Evolutionary conservation across 345 rosid genomes (phyloP).

Genomic region (Camelina hispida): DNA sequence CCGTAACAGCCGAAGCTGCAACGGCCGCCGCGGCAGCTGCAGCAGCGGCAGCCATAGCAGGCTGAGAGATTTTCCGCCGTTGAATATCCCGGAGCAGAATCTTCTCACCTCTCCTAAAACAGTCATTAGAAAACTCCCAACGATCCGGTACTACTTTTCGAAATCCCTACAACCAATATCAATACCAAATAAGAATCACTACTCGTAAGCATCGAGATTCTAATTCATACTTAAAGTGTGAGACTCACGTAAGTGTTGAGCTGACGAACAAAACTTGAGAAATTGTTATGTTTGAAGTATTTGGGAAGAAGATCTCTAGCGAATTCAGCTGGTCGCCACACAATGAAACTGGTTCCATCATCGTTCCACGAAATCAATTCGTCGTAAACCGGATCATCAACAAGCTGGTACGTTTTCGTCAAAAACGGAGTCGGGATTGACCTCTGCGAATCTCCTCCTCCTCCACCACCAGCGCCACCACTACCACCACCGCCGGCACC

Average conservation of each 20-base stretch:
- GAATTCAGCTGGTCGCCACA: slow-evolving; percentile 94
- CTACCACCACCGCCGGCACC: slow-evolving; percentile 38
- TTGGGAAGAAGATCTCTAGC: slow-evolving; percentile 92
- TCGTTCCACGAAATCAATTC: slow-evolving; percentile 91
- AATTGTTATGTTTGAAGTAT: slow-evolving; percentile 92
- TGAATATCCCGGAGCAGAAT: slow-evolving; percentile 79
- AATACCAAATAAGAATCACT: neutral
- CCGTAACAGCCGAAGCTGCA: slow-evolving; percentile 35
- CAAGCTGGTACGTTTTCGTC: slow-evolving; percentile 85
- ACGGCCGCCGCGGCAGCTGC: slow-evolving; percentile 29
- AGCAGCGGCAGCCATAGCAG: slow-evolving; percentile 25
- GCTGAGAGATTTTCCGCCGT: slow-evolving; percentile 71
- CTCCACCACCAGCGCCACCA: slow-evolving; percentile 19
- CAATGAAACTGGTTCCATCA: slow-evolving; percentile 85
- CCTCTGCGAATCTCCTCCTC: slow-evolving; percentile 66
- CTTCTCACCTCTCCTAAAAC: slow-evolving; percentile 80
- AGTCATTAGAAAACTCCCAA: slow-evolving; percentile 93
- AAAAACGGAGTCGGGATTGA: slow-evolving; percentile 91
- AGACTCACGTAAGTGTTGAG: slow-evolving; percentile 89
- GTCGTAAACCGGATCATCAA: slow-evolving; percentile 72
- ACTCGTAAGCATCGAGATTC: neutral
- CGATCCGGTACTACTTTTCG: slow-evolving; percentile 93
- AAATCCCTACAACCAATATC: slow-evolving; percentile 62
- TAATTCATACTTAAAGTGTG: neutral
- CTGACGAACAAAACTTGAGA: slow-evolving; percentile 96